Evolutionary conservation across 441 rosid genomes (phyloP).

Genomic region (Populus hybrid): DNA sequence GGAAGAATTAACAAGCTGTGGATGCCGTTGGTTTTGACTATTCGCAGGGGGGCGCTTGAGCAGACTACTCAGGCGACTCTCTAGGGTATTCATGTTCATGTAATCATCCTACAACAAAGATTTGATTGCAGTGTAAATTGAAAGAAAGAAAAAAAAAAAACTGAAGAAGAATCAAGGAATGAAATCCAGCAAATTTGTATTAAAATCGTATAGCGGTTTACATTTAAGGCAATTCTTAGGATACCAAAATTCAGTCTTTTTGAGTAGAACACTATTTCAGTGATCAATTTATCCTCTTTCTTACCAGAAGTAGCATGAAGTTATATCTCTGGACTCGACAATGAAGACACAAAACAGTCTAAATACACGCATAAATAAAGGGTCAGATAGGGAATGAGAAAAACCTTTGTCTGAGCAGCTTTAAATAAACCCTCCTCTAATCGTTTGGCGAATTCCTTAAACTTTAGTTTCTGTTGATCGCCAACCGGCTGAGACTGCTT

Average conservation of each 20-base stretch:
- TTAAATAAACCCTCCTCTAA: conserved; percentile 94
- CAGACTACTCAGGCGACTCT: conserved; percentile 57
- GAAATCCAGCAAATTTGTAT: background rate
- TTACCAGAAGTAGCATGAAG: background rate
- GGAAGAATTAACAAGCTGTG: conserved; percentile 52
- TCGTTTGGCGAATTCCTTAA: conserved; percentile 75
- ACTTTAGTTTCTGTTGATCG: conserved; percentile 53
- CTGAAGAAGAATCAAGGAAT: conserved; percentile 1
- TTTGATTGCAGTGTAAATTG: conserved; percentile 7
- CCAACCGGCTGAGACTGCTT: conserved; percentile 51
- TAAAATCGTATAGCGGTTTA: background rate
- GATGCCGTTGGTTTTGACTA: conserved; percentile 52
- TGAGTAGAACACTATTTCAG: background rate
- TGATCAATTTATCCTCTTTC: background rate
- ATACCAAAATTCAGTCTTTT: background rate
- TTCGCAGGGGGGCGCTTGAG: conserved; percentile 45
- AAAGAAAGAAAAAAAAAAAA: background rate
- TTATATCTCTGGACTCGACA: background rate
- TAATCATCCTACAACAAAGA: conserved; percentile 72
- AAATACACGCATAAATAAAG: background rate
- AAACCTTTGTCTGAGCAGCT: conserved; percentile 69
- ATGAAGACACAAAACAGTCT: background rate
- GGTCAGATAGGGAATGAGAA: background rate
- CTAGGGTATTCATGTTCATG: conserved; percentile 64
- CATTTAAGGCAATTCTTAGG: background rate